Conservation (phyloP, 2,329 filamentous ascomycete genomes). For the Monilinia aucupariae region DNA sequence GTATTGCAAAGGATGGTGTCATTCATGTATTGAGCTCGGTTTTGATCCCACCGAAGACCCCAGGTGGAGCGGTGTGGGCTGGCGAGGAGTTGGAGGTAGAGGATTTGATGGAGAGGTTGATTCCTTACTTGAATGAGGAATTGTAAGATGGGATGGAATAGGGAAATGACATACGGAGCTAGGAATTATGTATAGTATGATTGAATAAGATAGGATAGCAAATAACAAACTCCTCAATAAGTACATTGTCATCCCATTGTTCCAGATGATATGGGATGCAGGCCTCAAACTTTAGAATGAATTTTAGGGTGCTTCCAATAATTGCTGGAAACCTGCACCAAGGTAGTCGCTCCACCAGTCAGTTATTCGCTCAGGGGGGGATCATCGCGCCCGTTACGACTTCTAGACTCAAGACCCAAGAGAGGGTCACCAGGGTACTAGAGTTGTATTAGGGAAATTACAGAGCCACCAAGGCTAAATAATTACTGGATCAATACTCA, state of each 20-base stretch:
- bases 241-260: not conserved
- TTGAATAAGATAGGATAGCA: not conserved
- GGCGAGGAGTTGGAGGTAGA: conserved; percentile 52
- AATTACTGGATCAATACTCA: too few species aligned
- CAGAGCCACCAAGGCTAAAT: too few species aligned
- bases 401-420: too few species aligned
- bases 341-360: too few species aligned
- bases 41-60: conserved; percentile 62
- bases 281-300: not conserved
- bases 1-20: conserved; percentile 71
- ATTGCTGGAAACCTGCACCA: too few species aligned
- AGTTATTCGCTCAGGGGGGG: too few species aligned
- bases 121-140: conserved; percentile 19
- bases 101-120: conserved; percentile 47
- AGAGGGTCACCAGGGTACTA: too few species aligned
- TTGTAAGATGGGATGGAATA: conserved; percentile 19
- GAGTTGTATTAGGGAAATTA: too few species aligned
- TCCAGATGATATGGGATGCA: not conserved
- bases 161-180: not conserved
- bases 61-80: conserved; percentile 45
- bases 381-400: too few species aligned
- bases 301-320: not conserved
- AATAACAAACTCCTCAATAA: not conserved
- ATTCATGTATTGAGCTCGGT: conserved; percentile 71
- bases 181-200: not conserved